phyloP scores from a whole-genome alignment of 768 basidiomycete genomes.

The Chalciporus pseudorubinellus region DNA sequence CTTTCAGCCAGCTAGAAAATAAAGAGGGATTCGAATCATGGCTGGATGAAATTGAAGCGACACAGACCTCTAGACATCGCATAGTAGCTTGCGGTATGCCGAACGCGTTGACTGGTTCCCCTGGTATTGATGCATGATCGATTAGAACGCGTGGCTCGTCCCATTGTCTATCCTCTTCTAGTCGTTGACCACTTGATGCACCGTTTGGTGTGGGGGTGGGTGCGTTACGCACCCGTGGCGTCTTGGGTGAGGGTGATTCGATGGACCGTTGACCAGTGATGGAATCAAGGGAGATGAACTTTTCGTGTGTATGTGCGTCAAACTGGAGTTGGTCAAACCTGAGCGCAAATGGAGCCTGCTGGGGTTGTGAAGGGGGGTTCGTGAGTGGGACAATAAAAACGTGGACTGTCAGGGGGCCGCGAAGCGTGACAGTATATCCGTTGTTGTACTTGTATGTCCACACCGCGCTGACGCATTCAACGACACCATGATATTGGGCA shows the following conservation, averaged over 20 bases:
- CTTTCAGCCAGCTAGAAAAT: constrained; percentile 68
- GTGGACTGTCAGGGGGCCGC: constrained; percentile 71
- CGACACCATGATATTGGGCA: constrained; percentile 44
- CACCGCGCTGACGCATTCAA: constrained; percentile 70
- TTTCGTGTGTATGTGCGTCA: constrained; percentile 70
- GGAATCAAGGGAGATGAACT: constrained; percentile 65
- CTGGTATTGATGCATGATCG: constrained; percentile 64
- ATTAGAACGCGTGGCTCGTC: constrained; percentile 65
- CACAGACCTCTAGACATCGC: constrained; percentile 76
- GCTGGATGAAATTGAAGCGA: background rate
- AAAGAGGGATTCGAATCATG: constrained; percentile 3
- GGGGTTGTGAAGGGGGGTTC: constrained; percentile 17
- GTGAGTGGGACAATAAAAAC: constrained; percentile 39
- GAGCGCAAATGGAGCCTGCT: constrained; percentile 35
- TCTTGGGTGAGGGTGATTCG: constrained; percentile 43
- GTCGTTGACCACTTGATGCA: constrained; percentile 19
- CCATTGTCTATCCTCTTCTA: constrained; percentile 60
- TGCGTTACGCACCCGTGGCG: constrained; percentile 33
- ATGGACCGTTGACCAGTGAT: constrained; percentile 50
- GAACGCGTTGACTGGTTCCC: constrained; percentile 84
- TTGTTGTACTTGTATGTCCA: constrained; percentile 84
- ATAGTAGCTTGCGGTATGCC: constrained; percentile 88
- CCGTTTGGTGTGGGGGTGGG: constrained; percentile 36
- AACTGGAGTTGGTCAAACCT: constrained; percentile 76
- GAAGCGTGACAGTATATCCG: constrained; percentile 75